Evolutionary conservation across 2,329 filamentous ascomycete genomes (phyloP), one percentile per base, ranked within the genome.

Genomic region (Bertia moriformis): DNA sequence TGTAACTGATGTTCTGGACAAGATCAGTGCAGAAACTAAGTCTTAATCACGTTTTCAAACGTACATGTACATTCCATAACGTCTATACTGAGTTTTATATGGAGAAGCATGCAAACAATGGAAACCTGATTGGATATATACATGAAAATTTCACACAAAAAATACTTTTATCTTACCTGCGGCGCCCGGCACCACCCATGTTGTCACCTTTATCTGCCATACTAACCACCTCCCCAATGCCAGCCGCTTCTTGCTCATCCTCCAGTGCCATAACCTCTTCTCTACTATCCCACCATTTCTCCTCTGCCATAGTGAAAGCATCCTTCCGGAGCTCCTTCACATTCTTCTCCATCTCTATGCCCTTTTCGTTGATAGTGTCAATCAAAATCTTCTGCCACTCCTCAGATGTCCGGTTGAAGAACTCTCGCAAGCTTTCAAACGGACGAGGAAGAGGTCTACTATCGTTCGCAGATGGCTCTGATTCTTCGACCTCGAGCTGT

Each of bases 241-340:
- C 88, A 22, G 87, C 85, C 38, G 83, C 88, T 59, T 95, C 89
- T 63, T 96, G 87, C 63, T 95, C 89, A 59, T 95, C 89, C 60
- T 98, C 91, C 52, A 96, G 60, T 4, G 77, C 82, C 40, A 79
- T 82, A 47, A 98, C 83, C 62, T 96, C 89, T 63, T 98, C 91
- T 49, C 91, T 73, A 54, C 82, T 87, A 66, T 95, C 91, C 91
- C 91, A 98, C 91, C 91, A 98, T 58, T 93, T 94, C 62, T 88
- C 83, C 59, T 98, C 91, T 30, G 88, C 88, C 46, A 86, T 70
- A 53, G 86, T 81, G 56, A 95, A 98, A 1, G 87, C 91, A 54
- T 77, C 78, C 51, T 88, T 82, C 57, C 93, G 87, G 51, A 96
- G 78, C 63, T 96, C 91, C 66, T 98, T 98, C 52, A 93, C 66